Base-by-base conservation (phyloP, 495 filamentous ascomycete species). In the Tuber umbilicatum region DNA sequence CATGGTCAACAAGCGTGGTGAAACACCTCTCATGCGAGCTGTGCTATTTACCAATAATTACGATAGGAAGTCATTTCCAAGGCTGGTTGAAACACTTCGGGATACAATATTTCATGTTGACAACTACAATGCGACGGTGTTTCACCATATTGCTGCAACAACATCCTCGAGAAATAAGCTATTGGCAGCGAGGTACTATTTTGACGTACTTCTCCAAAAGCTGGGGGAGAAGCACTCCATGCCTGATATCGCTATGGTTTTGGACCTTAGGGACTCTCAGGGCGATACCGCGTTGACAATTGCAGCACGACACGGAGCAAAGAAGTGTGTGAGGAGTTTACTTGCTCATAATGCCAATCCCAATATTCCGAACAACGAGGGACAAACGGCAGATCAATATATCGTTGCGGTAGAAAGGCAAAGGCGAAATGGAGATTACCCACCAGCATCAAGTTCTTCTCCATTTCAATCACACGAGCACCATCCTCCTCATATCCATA, bases 41-140 rank as follows among this genome's bases (percentile, higher is more conserved):
- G 94, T 98, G 41, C 86, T 94, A 73, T 99, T 98, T 80, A 97
- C 94, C 47, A 99, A 99, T 82, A 96, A 94, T 80, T 93, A 91
- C 83, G 94, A 97, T 79, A 95, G 92, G 83, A 86, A 91, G 71
- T 93, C 92, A 1, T 97, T 98, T 83, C 89, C 91, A 1, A 85
- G 85, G 21, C 87, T 98, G n/a, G 86, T 97, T 74, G 90, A 91
- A 75, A 86, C 96, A 50, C 87, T 99, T 5, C 85, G 91, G 71
- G 87, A 89, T 47, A 97, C 94, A 7, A 87, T 97, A 50, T 89
- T 89, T 35, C 87, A 87, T 69, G 85, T 89, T 19, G 95, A 99
- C 78, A 88, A 89, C 84, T 90, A 89, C 73, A 90, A 91, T 12
- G 90, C 89, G 73, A 97, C 93, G 0, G 90, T 96, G 70, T 93